phyloP scores from a whole-genome alignment of 352 stramenopile genomes.

The Phytophthora colocasiae region DNA sequence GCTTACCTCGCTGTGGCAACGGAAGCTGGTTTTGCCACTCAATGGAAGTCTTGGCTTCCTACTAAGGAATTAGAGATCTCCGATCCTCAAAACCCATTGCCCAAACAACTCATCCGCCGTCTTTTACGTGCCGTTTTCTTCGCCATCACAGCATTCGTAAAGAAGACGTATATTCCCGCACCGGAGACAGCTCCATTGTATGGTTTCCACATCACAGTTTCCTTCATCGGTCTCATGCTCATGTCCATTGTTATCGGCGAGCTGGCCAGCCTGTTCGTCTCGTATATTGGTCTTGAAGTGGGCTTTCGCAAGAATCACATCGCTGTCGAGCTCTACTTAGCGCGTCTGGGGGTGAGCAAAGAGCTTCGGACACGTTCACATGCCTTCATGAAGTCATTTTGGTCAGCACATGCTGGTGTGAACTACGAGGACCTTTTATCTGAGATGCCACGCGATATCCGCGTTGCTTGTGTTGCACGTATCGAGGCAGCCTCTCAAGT shows the following conservation, averaged over 20 bases:
- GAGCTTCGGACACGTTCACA: slow-evolving; percentile 48
- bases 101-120: slow-evolving; percentile 24
- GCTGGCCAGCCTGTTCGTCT: slow-evolving; percentile 60
- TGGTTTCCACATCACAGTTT: slow-evolving; percentile 50
- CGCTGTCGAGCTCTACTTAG: slow-evolving; percentile 57
- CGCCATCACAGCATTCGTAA: slow-evolving; percentile 46
- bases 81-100: background rate
- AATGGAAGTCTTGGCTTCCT: slow-evolving; percentile 56
- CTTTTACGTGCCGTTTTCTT: slow-evolving; percentile 60
- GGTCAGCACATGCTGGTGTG: slow-evolving; percentile 63
- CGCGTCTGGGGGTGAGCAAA: slow-evolving; percentile 48
- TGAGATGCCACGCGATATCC: slow-evolving; percentile 59
- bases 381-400: slow-evolving; percentile 59
- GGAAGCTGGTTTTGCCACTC: background rate
- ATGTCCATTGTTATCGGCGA: slow-evolving; percentile 65
- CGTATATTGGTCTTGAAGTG: slow-evolving; percentile 67
- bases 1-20: slow-evolving; percentile 48
- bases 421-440: slow-evolving; percentile 67
- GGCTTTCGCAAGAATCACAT: slow-evolving; percentile 70
- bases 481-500: slow-evolving; percentile 5
- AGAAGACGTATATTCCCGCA: slow-evolving; percentile 48
- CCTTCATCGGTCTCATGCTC: slow-evolving; percentile 48
- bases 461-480: slow-evolving; percentile 40
- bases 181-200: slow-evolving; percentile 31
- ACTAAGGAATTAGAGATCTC: slow-evolving; percentile 25